phyloP scores from a whole-genome alignment of 2,329 filamentous ascomycete genomes.

The Colletotrichum cereale region DNA sequence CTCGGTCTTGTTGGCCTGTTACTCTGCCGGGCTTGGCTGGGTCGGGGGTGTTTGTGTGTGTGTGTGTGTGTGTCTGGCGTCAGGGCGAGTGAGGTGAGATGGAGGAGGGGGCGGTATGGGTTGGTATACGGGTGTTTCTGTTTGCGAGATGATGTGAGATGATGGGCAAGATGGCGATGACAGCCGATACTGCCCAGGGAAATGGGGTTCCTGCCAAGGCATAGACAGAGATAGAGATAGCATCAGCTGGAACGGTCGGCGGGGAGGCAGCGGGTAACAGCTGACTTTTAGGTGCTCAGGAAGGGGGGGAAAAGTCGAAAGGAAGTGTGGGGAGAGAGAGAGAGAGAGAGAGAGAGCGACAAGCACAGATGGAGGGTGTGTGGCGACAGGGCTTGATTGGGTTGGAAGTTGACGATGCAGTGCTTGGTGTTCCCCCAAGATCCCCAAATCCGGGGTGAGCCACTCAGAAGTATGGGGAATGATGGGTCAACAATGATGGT shows the following conservation, averaged over 20 bases:
- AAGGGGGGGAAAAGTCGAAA: not conserved
- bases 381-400: slow-evolving; percentile 16
- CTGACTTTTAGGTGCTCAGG: not conserved
- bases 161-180: not conserved
- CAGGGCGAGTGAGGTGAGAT: not conserved
- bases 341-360: not conserved
- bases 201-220: not conserved
- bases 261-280: not conserved
- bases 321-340: not conserved
- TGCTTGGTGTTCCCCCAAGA: slow-evolving; percentile 21
- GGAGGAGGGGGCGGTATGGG: not conserved
- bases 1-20: not conserved
- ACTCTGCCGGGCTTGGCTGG: not conserved
- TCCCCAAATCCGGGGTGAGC: slow-evolving; percentile 34
- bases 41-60: not conserved
- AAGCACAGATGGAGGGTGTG: slow-evolving; percentile 11
- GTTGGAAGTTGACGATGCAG: slow-evolving; percentile 5
- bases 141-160: not conserved
- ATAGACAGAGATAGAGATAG: not conserved
- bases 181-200: not conserved
- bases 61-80: not conserved
- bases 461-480: slow-evolving; percentile 1
- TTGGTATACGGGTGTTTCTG: not conserved
- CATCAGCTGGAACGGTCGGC: not conserved
- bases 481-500: not conserved